Base-by-base conservation (phyloP, 495 filamentous ascomycete species). In the Acidomyces sp. region DNA sequence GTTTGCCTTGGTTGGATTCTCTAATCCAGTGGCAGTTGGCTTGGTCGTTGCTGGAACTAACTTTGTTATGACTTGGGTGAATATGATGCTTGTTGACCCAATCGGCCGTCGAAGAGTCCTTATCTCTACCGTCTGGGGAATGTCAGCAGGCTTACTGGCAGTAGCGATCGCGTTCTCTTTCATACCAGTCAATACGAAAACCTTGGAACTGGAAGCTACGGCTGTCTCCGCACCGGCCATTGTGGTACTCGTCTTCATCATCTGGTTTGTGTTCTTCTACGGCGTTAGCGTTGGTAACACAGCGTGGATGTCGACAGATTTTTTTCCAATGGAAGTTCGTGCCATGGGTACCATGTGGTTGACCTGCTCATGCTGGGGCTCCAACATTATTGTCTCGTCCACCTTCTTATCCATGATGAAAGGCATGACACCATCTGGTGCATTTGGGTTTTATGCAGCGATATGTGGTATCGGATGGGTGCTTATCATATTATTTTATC, bases 341-440 rank as follows among this genome's bases (percentile, higher is more conserved):
- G 68, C 69, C 11, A 57, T 67, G 46, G 67, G 69, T 1, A 71
- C 68, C 1, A 71, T 71, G 68, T 60, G 66, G 58, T 42, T 67
- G 19, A 71, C 67, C 12, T 62, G 62, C 39, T 64, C 62, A 7
- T 63, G 60, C 54, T 72, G 67, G 68, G 66, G 59, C 9, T 59
- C 54, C 44, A 71, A 72, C 48, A 61, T 72, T 42, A 69, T 72
- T 45, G 56, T 72, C 19, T 61, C 67, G 18, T 68, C 64, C 23
- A 69, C 66, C 1, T 72, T 72, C 53, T 49, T 71, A 21, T 63
- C 66, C 1, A 60, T 63, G 61, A 68, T 69, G 55, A 57, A 70
- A 39, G 48, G 46, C 22, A 63, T 60, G 40, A 69, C 67, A 0
- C 66, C 65, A 0, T 62, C 59, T 17, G 68, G 69, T 4, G 61